Conservation (phyloP, 1,139 yeast species). For the Geotrichum australiense region DNA sequence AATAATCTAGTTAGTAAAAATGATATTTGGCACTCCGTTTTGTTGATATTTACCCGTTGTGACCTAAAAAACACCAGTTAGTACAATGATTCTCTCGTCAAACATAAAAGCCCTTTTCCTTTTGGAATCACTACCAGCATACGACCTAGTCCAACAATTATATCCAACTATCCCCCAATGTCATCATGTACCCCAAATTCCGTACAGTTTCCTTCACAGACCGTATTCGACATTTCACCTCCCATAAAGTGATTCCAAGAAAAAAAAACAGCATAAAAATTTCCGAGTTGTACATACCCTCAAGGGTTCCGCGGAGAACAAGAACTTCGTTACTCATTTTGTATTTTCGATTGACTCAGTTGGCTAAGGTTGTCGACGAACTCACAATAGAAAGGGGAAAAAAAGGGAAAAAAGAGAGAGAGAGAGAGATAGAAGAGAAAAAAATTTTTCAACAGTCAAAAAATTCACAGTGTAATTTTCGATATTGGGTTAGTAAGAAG, state of each 20-base stretch:
- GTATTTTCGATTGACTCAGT: conserved; percentile 9
- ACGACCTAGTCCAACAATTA: no score
- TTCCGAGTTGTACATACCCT: conserved; percentile 46
- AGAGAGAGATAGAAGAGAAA: conserved; percentile 1
- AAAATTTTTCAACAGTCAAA: conserved; percentile 5
- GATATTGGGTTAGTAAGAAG: no score
- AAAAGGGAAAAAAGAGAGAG: conserved; percentile 3
- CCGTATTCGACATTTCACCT: no score
- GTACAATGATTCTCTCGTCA: no score
- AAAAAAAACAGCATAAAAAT: not conserved
- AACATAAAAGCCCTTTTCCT: no score
- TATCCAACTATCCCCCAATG: no score
- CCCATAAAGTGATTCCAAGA: not conserved
- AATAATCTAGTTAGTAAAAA: conserved; percentile 38
- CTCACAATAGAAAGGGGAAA: conserved; percentile 3
- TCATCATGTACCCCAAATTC: no score
- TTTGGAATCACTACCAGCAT: no score
- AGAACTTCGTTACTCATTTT: conserved; percentile 63
- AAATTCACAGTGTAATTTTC: no score
- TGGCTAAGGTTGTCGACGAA: conserved; percentile 10
- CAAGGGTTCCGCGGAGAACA: conserved; percentile 99
- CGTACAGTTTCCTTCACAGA: no score
- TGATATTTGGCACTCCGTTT: conserved; percentile 27
- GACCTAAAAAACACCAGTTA: conserved; percentile 9
- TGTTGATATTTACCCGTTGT: conserved; percentile 13